Evolutionary conservation across 1,139 yeast genomes (phyloP), one percentile per base, ranked within the genome.

Genomic region (Scheffersomyces stambukii): DNA sequence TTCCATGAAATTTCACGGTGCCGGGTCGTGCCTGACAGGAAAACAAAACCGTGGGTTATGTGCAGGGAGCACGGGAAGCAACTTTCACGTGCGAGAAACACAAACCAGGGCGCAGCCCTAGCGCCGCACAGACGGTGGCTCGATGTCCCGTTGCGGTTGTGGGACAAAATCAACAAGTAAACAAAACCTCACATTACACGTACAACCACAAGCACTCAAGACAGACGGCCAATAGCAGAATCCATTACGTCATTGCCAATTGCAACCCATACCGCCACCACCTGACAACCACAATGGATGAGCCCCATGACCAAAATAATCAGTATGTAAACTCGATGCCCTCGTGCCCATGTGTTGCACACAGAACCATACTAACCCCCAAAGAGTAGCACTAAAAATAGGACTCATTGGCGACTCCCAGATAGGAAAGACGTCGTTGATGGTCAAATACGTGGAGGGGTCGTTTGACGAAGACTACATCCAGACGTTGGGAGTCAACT

Each of bases 401-500:
- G 98, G 97, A 6, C 74, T 91, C 31, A 80, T 91, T 31, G 99
- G 99, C 7, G 98, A 93, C 54, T 94, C 96, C 2, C 95, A 88
- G 48, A 91, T 91, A n/a, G 99, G 99, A 5, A 91, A 91, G 50
- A 91, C 99, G 0, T 86, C 97, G 7, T 60, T 91, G 33, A 91
- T 91, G 98, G 96, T 89, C 18, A 89, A 91, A 50, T 91, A 91
- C 50, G 97, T 91, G 13, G 96, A 91, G 50, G 95, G 95, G 29
- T 77, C 86, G 24, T 91, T 84, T 52, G 95, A 88, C 50, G 94
- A 88, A 48, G 91, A 80, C 42, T 91, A 91, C 48, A 86, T 89
- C 31, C 96, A 88, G 57, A 91, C 97, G 0, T 54, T 86, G 28
- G 98, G 99, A 5, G 97, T 93, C 35, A 91, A 91, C 50, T 91